Percentiles rank a stretch among this genome's conserved stretches.
phyloP scores from a whole-genome alignment of 768 basidiomycete genomes.

The Russula abietina region DNA sequence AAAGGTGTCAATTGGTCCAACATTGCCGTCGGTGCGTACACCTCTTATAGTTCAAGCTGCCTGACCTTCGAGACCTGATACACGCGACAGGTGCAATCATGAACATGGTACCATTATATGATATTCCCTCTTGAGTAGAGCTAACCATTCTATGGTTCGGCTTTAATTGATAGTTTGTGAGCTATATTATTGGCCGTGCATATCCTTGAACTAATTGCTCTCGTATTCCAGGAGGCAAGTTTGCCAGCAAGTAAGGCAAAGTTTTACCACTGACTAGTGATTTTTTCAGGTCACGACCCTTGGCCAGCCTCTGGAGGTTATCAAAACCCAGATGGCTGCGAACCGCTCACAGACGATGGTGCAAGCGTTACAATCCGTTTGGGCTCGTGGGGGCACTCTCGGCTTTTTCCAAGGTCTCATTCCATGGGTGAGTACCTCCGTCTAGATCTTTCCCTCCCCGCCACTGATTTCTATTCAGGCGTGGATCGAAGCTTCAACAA shows the following conservation, averaged over 20 bases:
- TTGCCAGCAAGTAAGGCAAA: background rate
- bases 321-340: slow-evolving; percentile 99
- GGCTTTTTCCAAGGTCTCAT: slow-evolving; percentile 99
- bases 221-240: slow-evolving; percentile 62
- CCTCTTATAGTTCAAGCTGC: background rate
- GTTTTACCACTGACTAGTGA: background rate
- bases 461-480: slow-evolving; percentile 47
- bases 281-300: slow-evolving; percentile 84
- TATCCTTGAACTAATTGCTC: slow-evolving; percentile 20
- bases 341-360: slow-evolving; percentile 89
- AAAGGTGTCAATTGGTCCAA: slow-evolving; percentile 93
- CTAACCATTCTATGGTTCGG: slow-evolving; percentile 12
- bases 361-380: slow-evolving; percentile 78
- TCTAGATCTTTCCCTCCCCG: slow-evolving; percentile 1
- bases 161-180: slow-evolving; percentile 32
- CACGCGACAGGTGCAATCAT: slow-evolving; percentile 74
- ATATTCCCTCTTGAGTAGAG: background rate
- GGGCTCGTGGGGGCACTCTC: slow-evolving; percentile 80
- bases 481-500: slow-evolving; percentile 99
- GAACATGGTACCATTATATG: slow-evolving; percentile 75
- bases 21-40: slow-evolving; percentile 82
- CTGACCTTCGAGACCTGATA: background rate
- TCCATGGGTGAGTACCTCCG: slow-evolving; percentile 71
- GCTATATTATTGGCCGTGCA: slow-evolving; percentile 20
- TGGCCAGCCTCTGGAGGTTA: slow-evolving; percentile 94